Evolutionary conservation across 345 rosid species (phyloP).

Genomic region (Theobroma cacao): DNA sequence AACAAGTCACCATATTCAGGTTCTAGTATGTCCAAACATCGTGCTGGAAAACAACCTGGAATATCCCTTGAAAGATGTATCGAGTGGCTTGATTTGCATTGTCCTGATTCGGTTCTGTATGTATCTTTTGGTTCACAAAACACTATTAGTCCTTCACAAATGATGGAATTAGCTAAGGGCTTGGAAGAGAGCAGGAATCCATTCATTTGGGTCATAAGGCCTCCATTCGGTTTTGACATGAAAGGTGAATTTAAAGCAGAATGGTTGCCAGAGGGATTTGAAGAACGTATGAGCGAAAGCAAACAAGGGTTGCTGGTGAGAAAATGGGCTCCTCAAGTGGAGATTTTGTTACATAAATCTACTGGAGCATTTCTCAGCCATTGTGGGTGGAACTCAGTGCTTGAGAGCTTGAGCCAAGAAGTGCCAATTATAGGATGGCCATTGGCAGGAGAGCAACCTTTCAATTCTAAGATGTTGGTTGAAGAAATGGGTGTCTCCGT

Average conservation of each 20-base stretch:
- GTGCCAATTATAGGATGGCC: slow-evolving; percentile 55
- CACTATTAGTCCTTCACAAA: slow-evolving; percentile 34
- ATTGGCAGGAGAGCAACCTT: slow-evolving; percentile 42
- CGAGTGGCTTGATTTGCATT: slow-evolving; percentile 35
- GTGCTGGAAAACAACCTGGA: slow-evolving; percentile 25
- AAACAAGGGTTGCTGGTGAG: slow-evolving; percentile 34
- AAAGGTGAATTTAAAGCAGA: slow-evolving; percentile 33
- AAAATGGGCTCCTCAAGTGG: slow-evolving; percentile 50
- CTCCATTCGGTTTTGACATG: slow-evolving; percentile 39
- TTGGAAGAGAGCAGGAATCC: slow-evolving; percentile 32
- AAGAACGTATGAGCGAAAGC: slow-evolving; percentile 9
- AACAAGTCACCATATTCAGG: not conserved
- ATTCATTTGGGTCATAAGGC: slow-evolving; percentile 48
- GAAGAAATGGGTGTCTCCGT: slow-evolving; percentile 47
- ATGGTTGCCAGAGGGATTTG: slow-evolving; percentile 48
- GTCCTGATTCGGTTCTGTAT: slow-evolving; percentile 34
- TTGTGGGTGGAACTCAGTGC: slow-evolving; percentile 52
- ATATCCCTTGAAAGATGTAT: slow-evolving; percentile 26
- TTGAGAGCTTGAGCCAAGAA: slow-evolving; percentile 50
- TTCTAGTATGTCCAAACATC: not conserved
- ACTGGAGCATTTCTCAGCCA: slow-evolving; percentile 46
- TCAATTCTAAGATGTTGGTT: slow-evolving; percentile 41
- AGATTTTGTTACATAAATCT: slow-evolving; percentile 37
- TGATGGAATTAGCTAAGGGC: slow-evolving; percentile 41
- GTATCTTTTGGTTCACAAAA: slow-evolving; percentile 51